A percentile compares a stretch with the other conserved stretches of the same genome.
phyloP scores from a whole-genome alignment of 352 stramenopile genomes.

The Globisporangium splendens region DNA sequence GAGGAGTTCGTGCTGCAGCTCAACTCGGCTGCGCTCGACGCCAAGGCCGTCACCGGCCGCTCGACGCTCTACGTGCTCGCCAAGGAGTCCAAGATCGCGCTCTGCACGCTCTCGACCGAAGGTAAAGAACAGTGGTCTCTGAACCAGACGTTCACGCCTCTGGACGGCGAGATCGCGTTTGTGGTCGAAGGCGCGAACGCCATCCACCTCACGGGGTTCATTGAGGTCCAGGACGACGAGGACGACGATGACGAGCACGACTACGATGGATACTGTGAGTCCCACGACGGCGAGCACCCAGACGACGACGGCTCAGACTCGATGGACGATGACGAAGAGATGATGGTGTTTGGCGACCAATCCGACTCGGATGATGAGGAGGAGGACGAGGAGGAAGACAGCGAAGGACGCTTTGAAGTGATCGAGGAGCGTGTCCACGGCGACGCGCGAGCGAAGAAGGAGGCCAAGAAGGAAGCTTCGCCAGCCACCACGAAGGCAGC shows the following conservation, averaged over 20 bases:
- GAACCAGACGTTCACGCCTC: slow-evolving; percentile 71
- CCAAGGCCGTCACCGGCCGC: slow-evolving; percentile 44
- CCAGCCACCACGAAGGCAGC: slow-evolving; percentile 22
- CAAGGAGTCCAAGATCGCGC: slow-evolving; percentile 69
- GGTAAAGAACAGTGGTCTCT: slow-evolving; percentile 73
- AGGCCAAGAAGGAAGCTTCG: slow-evolving; percentile 18
- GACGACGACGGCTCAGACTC: slow-evolving; percentile 23
- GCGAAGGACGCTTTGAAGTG: slow-evolving; percentile 63
- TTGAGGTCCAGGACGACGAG: slow-evolving; percentile 75
- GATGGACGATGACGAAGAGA: slow-evolving; percentile 44
- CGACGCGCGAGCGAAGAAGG: slow-evolving; percentile 25
- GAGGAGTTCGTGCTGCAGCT: slow-evolving; percentile 78
- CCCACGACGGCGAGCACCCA: slow-evolving; percentile 30
- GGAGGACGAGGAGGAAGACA: slow-evolving; percentile 40
- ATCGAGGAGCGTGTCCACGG: slow-evolving; percentile 67
- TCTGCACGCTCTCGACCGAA: slow-evolving; percentile 67
- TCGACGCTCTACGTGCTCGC: slow-evolving; percentile 70
- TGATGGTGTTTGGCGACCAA: slow-evolving; percentile 62
- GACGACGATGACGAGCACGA: slow-evolving; percentile 56
- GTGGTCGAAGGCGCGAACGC: slow-evolving; percentile 65
- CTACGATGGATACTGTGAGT: slow-evolving; percentile 20
- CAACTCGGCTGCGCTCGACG: slow-evolving; percentile 67
- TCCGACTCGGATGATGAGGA: slow-evolving; percentile 39
- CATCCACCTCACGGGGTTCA: slow-evolving; percentile 79
- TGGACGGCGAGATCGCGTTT: slow-evolving; percentile 73